Conservation (phyloP, 495 filamentous ascomycete genomes). For the Xylaria bambusicola region DNA sequence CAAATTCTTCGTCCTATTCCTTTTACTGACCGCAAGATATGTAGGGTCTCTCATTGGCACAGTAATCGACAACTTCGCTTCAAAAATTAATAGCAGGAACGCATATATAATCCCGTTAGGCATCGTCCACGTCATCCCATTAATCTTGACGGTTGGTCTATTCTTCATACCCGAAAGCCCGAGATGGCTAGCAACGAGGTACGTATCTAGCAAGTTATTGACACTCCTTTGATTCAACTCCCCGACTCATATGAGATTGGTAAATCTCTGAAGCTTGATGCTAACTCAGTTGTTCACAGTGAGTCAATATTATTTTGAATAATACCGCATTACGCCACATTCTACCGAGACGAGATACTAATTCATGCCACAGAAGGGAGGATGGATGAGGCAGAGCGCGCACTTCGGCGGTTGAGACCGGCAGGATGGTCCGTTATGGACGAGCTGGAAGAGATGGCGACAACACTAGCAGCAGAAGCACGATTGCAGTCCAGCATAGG, state of each 20-base stretch:
- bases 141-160: constrained; percentile 51
- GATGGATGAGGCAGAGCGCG: constrained; percentile 49
- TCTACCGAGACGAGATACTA: background rate
- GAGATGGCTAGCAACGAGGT: constrained; percentile 57
- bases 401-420: constrained; percentile 51
- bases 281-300: no score
- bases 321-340: no score
- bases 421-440: constrained; percentile 40
- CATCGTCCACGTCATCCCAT: constrained; percentile 59
- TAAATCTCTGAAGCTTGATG: no score
- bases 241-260: no score
- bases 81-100: constrained; percentile 43
- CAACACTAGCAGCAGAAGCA: constrained; percentile 53
- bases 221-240: no score
- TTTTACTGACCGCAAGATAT: background rate
- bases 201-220: no score
- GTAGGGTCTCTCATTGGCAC: constrained; percentile 55
- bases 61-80: constrained; percentile 63
- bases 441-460: constrained; percentile 56
- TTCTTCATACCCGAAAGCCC: constrained; percentile 67
- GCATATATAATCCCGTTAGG: constrained; percentile 62
- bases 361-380: constrained; percentile 36
- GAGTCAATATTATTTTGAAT: background rate
- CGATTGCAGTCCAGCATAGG: constrained; percentile 42
- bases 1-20: no score